These are phyloP conservation scores for Leccinum pachyderme DNA, from an alignment of 1,284 basidiomycete species.

Conservation along the genomic window DNA sequence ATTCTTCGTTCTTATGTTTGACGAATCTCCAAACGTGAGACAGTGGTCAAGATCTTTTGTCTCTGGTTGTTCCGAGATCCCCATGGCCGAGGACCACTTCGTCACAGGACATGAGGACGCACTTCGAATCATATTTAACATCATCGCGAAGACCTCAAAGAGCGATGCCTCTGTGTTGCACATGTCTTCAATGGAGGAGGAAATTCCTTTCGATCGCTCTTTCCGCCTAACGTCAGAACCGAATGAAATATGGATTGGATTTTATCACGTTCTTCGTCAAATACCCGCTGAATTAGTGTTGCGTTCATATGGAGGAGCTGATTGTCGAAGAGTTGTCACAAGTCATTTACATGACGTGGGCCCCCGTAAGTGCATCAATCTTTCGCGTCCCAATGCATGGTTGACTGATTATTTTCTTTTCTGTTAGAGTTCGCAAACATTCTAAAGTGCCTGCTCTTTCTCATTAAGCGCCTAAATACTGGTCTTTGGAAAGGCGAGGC, in stretches of 20 bases:
- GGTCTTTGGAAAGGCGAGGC: conserved; percentile 68
- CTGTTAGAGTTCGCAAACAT: conserved; percentile 63
- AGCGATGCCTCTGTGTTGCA: not conserved
- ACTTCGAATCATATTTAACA: conserved; percentile 39
- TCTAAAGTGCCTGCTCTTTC: conserved; percentile 55
- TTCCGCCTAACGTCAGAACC: conserved; percentile 39
- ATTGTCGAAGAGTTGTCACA: conserved; percentile 52
- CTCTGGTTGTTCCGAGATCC: conserved; percentile 34
- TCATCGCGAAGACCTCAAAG: conserved; percentile 16
- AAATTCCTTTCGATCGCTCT: conserved; percentile 3
- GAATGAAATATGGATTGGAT: conserved; percentile 54
- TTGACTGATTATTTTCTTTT: not conserved
- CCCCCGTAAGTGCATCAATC: conserved; percentile 49
- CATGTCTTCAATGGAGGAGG: conserved; percentile 5
- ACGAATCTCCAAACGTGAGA: conserved; percentile 47
- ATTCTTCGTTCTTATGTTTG: conserved; percentile 58
- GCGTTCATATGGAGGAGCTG: conserved; percentile 36
- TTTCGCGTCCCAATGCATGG: not conserved
- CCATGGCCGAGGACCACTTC: conserved; percentile 50
- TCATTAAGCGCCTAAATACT: conserved; percentile 51
- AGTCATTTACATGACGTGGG: conserved; percentile 63
- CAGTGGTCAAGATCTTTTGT: conserved; percentile 57
- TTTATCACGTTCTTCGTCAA: conserved; percentile 48
- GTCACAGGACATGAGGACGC: conserved; percentile 43
- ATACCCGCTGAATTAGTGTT: conserved; percentile 49